Percentiles rank a stretch among this genome's conserved stretches.
phyloP scores from a whole-genome alignment of 1,284 basidiomycete species.

The Ceratobasidium sp. region DNA sequence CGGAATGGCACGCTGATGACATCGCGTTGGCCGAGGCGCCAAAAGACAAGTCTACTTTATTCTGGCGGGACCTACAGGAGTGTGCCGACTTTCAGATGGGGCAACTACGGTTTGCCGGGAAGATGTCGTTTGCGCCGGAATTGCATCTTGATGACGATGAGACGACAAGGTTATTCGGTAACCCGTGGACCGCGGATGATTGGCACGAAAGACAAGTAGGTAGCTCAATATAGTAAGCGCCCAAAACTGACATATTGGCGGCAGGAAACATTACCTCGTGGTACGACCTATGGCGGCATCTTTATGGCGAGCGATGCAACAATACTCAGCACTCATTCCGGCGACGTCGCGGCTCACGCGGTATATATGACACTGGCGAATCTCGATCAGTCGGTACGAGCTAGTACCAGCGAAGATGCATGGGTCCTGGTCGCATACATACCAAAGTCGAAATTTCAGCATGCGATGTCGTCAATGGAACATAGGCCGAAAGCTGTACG shows the following conservation, averaged over 20 bases:
- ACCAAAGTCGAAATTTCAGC: slow-evolving; percentile 21
- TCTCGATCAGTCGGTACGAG: background rate
- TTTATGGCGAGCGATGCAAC: background rate
- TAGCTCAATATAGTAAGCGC: background rate
- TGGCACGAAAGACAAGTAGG: slow-evolving; percentile 19
- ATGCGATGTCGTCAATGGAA: background rate
- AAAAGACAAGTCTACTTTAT: background rate
- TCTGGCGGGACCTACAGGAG: background rate
- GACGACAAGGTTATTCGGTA: background rate
- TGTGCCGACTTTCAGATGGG: background rate
- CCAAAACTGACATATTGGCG: background rate
- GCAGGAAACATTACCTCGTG: background rate
- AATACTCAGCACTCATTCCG: background rate
- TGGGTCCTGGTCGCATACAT: slow-evolving; percentile 22
- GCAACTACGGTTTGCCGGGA: slow-evolving; percentile 19
- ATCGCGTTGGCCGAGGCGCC: background rate
- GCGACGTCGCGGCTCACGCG: slow-evolving; percentile 2
- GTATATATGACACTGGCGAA: slow-evolving; percentile 14
- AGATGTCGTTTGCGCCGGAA: background rate
- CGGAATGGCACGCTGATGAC: too few species aligned
- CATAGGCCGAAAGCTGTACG: slow-evolving; percentile 3
- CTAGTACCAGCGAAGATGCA: slow-evolving; percentile 6
- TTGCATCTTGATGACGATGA: background rate
- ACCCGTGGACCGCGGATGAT: slow-evolving; percentile 8
- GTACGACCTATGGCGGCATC: background rate